Evolutionary conservation across 2,329 filamentous ascomycete genomes (phyloP).

Genomic region (Trichoderma atrobrunneum): DNA sequence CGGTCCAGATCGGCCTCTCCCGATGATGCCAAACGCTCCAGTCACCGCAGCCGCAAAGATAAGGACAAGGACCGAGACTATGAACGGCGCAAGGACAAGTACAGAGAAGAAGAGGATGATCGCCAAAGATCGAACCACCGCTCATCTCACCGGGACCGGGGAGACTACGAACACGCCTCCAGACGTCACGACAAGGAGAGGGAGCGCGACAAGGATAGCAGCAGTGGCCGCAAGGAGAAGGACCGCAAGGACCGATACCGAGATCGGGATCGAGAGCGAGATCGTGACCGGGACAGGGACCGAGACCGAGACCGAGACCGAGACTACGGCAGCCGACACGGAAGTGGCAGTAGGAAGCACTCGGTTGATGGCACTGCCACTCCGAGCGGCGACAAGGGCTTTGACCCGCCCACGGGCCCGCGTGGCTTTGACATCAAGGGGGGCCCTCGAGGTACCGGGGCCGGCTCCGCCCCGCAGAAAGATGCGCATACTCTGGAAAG

Average conservation of each 20-base stretch:
- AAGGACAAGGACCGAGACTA: constrained; percentile 44
- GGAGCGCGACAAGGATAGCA: constrained; percentile 37
- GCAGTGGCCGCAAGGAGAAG: constrained; percentile 25
- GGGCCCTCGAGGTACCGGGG: constrained; percentile 19
- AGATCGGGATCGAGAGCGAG: constrained; percentile 37
- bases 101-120: constrained; percentile 47
- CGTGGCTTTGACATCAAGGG: constrained; percentile 40
- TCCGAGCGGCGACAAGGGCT: constrained; percentile 37
- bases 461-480: constrained; percentile 30
- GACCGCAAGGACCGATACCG: constrained; percentile 38
- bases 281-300: constrained; percentile 40
- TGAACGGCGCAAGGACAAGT: constrained; percentile 41
- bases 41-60: constrained; percentile 61
- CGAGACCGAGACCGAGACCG: constrained; percentile 34
- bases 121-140: constrained; percentile 41
- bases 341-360: constrained; percentile 35
- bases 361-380: constrained; percentile 28
- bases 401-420: constrained; percentile 43
- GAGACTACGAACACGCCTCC: constrained; percentile 34
- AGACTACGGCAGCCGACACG: constrained; percentile 32
- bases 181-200: constrained; percentile 35
- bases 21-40: constrained; percentile 54
- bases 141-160: constrained; percentile 44
- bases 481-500: constrained; percentile 70
- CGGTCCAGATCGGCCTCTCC: constrained; percentile 65